Percentiles rank a stretch among this genome's conserved stretches.
phyloP scores from a whole-genome alignment of 108 stramenopile species.

The Fragilariopsis cylindrus region DNA sequence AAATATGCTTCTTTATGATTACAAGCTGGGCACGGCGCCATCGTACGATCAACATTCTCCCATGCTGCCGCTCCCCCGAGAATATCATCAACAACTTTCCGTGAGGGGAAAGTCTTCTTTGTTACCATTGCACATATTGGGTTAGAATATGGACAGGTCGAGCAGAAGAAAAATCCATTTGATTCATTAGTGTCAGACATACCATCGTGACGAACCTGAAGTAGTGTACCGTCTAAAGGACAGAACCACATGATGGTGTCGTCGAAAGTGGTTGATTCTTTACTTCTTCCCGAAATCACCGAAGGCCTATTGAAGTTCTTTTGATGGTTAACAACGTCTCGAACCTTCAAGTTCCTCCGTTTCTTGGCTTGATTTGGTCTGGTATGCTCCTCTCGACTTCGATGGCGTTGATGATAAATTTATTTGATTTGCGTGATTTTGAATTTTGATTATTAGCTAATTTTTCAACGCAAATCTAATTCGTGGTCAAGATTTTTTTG shows the following conservation, averaged over 20 bases:
- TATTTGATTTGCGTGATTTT: too few relatives aligned
- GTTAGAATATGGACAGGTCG: constrained; percentile 84
- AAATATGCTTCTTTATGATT: constrained; percentile 92
- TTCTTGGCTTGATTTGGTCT: too few relatives aligned
- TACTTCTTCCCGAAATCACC: background rate
- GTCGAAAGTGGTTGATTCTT: background rate
- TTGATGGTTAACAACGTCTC: too few relatives aligned
- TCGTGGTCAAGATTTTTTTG: too few relatives aligned
- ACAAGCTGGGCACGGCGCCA: constrained; percentile 89
- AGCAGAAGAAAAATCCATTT: constrained; percentile 62
- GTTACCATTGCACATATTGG: constrained; percentile 52
- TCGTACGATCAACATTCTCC: constrained; percentile 97
- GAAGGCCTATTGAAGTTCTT: background rate
- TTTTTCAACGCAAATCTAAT: too few relatives aligned
- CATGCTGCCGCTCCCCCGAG: constrained; percentile 96
- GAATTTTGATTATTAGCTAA: too few relatives aligned
- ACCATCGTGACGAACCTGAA: constrained; percentile 55
- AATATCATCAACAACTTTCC: constrained; percentile 95
- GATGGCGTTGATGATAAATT: too few relatives aligned
- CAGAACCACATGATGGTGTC: constrained; percentile 82
- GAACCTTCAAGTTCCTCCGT: too few relatives aligned
- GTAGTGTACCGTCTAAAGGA: constrained; percentile 82
- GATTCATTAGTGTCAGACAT: background rate
- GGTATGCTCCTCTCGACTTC: too few relatives aligned
- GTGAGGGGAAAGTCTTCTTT: constrained; percentile 59